Base-by-base conservation (phyloP, 192 early-diverging fungal genomes). In the Backusella australiensis region DNA sequence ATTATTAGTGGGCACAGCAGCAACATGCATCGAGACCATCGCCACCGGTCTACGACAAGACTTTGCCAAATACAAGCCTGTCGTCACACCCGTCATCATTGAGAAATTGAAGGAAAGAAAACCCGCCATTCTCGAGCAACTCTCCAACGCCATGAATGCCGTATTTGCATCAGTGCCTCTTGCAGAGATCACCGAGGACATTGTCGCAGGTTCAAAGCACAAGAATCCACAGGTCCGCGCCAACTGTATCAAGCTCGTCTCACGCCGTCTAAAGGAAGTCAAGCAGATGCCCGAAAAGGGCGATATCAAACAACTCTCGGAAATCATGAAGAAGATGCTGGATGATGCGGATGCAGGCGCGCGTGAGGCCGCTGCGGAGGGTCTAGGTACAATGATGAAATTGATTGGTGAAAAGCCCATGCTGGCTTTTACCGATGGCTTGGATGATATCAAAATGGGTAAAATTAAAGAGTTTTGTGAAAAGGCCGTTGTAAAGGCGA, bases 21-120 rank as follows among this genome's bases (percentile, higher is more conserved):
- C 94, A 56, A 94, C 95, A 71, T 93, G 90, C 75, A 86, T 99
- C 34, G 95, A 94, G 42, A 85, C 85, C 29, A 79, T 99, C 65
- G 97, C 97, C 0, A 77, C 74, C 0, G 94, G 95, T 6, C 79
- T 99, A 75, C 88, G 96, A 35, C 81, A 83, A n/a, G 77, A 83
- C 6, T 99, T 99, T 82, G 85, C 86, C 26, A 93, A 90, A 59
- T 98, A 97, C 75, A 89, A 93, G 65, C 71, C 84, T 9, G 85
- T 93, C 65, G 92, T 94, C 7, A 72, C 91, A 32, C 76, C 82
- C 8, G 92, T 93, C 12, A 81, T 97, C 29, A 84, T 99, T 38
- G 98, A 98, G 84, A 94, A 94, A 77, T 86, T 96, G 12, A 99
- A 99, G 80, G 98, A 99, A 81, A 94, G 96, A 73, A 99, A 99